Conservation (phyloP, 2,329 filamentous ascomycete species). For the Xylariomycetidae sp. region DNA sequence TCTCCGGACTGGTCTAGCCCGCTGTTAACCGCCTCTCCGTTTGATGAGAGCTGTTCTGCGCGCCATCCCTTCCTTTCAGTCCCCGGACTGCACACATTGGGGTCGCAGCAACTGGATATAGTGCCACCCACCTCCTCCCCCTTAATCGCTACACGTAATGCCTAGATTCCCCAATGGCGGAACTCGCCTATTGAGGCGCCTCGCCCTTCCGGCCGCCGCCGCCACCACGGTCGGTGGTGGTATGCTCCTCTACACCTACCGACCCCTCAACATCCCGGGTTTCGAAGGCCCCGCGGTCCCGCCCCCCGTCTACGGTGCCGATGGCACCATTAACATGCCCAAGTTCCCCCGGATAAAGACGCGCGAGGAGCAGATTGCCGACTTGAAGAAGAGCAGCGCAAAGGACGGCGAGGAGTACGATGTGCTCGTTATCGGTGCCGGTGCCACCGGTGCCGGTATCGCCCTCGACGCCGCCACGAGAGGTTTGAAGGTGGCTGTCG, state of each 20-base stretch:
- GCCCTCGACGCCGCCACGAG: conserved; percentile 66
- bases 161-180: conserved; percentile 25
- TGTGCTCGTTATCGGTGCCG: conserved; percentile 63
- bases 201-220: conserved; percentile 36
- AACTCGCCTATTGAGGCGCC: conserved; percentile 33
- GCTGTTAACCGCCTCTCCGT: neutral
- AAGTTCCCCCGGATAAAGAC: conserved; percentile 58
- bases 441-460: conserved; percentile 65
- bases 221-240: conserved; percentile 36
- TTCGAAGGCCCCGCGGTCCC: conserved; percentile 62
- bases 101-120: conserved; percentile 3
- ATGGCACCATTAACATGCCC: conserved; percentile 61
- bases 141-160: conserved; percentile 15
- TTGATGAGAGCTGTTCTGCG: conserved; percentile 1
- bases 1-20: neutral
- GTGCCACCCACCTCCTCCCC: conserved; percentile 1
- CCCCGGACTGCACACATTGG: conserved; percentile 2
- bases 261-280: conserved; percentile 67
- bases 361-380: conserved; percentile 58
- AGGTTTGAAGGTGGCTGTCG: conserved; percentile 64
- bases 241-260: conserved; percentile 50
- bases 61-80: neutral
- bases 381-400: conserved; percentile 43
- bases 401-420: conserved; percentile 51
- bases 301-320: conserved; percentile 62